Conservation (phyloP, 441 rosid genomes). For the Syzygium syzygioides region DNA sequence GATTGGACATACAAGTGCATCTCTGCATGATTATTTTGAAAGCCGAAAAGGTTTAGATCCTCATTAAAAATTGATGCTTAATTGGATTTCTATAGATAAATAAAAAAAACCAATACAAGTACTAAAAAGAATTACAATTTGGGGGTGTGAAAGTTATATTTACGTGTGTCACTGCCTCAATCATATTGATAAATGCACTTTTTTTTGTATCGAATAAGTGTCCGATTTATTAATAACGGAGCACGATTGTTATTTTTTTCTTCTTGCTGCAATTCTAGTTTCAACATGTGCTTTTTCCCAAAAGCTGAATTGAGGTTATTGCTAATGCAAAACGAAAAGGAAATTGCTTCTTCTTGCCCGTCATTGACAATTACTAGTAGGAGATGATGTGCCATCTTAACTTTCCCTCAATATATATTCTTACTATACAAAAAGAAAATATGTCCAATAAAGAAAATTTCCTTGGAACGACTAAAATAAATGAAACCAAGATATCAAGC, state of each 20-base stretch:
- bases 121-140: not conserved
- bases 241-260: not conserved
- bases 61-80: not conserved
- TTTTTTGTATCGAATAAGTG: not conserved
- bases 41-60: not conserved
- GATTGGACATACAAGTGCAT: not conserved
- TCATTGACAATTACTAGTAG: not conserved
- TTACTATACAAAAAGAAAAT: not conserved
- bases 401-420: not conserved
- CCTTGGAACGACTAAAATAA: not conserved
- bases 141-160: not conserved
- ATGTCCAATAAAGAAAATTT: not conserved
- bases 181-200: not conserved
- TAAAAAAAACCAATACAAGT: not conserved
- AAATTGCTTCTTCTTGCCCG: not conserved
- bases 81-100: not conserved
- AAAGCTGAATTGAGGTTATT: not conserved
- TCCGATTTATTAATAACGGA: not conserved
- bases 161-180: not conserved
- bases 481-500: not conserved
- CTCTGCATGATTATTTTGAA: not conserved
- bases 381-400: not conserved
- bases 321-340: not conserved
- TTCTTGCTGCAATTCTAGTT: not conserved
- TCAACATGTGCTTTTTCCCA: not conserved